Conservation (phyloP, 179 eudicot species). For the Vitellaria paradoxa region DNA sequence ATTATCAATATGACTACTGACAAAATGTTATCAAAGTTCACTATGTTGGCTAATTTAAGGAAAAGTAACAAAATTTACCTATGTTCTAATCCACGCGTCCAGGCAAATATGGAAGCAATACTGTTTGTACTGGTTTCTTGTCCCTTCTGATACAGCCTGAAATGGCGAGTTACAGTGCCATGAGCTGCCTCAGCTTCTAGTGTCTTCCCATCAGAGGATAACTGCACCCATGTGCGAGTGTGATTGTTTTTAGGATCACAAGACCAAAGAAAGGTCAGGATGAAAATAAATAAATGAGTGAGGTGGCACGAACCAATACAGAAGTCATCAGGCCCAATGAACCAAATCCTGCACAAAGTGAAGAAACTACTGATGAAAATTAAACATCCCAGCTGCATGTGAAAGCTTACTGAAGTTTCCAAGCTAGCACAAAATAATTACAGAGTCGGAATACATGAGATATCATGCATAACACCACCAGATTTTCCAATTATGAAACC, state of each 20-base stretch:
- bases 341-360: slow-evolving; percentile 73
- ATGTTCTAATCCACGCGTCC: slow-evolving; percentile 94
- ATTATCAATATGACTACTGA: no score
- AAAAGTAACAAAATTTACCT: slow-evolving; percentile 41
- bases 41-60: not conserved
- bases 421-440: not conserved
- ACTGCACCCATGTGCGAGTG: slow-evolving; percentile 38
- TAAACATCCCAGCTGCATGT: not conserved
- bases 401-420: not conserved
- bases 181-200: slow-evolving; percentile 99
- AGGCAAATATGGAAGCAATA: slow-evolving; percentile 96
- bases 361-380: slow-evolving; percentile 4
- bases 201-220: slow-evolving; percentile 94
- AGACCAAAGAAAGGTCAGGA: slow-evolving; percentile 11
- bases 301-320: slow-evolving; percentile 64
- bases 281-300: not conserved
- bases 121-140: slow-evolving; percentile 99
- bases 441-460: not conserved
- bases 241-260: slow-evolving; percentile 12
- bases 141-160: slow-evolving; percentile 79
- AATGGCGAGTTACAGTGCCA: slow-evolving; percentile 96
- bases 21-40: not conserved
- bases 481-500: not conserved
- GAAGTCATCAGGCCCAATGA: slow-evolving; percentile 95
- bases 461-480: not conserved